Evolutionary conservation across 2,329 filamentous ascomycete genomes (phyloP), one percentile per base, ranked within the genome.

Genomic region (Penicillium sp.): DNA sequence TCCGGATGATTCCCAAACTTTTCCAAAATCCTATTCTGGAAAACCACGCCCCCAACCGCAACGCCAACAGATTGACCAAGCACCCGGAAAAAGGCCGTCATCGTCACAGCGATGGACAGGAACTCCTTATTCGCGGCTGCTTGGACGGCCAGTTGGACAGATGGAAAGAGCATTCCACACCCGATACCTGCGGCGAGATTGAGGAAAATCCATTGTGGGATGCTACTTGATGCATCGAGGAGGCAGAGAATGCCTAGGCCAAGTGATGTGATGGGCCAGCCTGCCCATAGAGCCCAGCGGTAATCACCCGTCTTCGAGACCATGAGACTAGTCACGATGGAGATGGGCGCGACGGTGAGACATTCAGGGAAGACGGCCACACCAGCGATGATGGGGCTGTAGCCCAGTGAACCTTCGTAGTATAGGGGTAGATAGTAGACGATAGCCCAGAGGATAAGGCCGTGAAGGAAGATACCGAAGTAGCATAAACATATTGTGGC

Each of bases 261-360:
- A 1, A 85, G 62, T 0, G 82, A 84, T 3, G 82, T 77, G 3
- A 88, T 67, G 7, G 74, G 61, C 86, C 88, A 90, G 26, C 88
- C 88, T 2, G 61, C 54, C 79, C 85, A 85, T 54, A 86, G 75
- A 0, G 82, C 78, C 79, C 80, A 83, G 64, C 85, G 80, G 70
- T 88, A 90, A 46, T 72, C 75, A 5, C 84, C 85, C 2, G 80
- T 83, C 39, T 78, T 77, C 10, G 81, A 78, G 47, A 85, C 82
- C 8, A 67, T 14, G 19, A 71, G 44, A 10, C 68, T 68, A n/a
- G 84, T 81, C 0, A 82, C 64, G 23, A 86, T 76, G 8, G 83
- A 82, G 47, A 83, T 80, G 0, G 87, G 85, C 0, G 85, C 85
- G 14, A 89, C 82, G 3, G 85, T 87, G 60, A 88, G 81, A 1